Conservation (phyloP, 441 rosid genomes). For the Iberis amara region DNA sequence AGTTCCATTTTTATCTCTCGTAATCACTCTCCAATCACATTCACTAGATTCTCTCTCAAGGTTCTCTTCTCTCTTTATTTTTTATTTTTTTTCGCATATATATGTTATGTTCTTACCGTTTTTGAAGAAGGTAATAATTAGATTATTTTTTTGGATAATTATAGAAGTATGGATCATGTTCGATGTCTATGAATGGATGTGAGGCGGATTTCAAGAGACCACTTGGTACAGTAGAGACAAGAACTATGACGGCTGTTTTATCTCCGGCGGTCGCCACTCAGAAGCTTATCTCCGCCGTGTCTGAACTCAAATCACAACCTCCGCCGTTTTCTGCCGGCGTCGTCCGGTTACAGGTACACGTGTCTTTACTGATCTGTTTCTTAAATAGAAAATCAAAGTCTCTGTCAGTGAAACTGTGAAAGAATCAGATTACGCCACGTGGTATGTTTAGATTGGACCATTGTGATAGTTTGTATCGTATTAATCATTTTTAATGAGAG, state of each 20-base stretch:
- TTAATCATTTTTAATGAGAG: too few relatives aligned
- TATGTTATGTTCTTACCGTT: neutral
- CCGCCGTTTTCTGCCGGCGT: slow-evolving; percentile 55
- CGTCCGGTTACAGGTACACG: slow-evolving; percentile 64
- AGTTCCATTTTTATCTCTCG: slow-evolving; percentile 23
- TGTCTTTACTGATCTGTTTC: neutral
- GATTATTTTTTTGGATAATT: neutral
- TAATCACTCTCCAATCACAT: slow-evolving; percentile 18
- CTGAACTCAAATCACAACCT: slow-evolving; percentile 45
- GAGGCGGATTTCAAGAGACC: slow-evolving; percentile 43
- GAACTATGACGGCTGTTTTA: slow-evolving; percentile 42
- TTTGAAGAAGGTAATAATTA: neutral
- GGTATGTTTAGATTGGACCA: slow-evolving; percentile 28
- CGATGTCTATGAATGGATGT: slow-evolving; percentile 66
- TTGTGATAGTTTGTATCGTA: slow-evolving; percentile 1
- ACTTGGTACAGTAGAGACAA: slow-evolving; percentile 48
- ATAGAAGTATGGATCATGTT: slow-evolving; percentile 36
- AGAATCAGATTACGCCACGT: slow-evolving; percentile 49
- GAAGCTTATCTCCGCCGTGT: slow-evolving; percentile 44
- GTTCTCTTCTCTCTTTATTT: slow-evolving; percentile 18
- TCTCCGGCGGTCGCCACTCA: slow-evolving; percentile 55
- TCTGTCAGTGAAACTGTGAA: neutral
- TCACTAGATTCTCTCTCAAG: slow-evolving; percentile 32
- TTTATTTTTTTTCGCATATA: neutral
- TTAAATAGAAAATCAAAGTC: neutral